Conservation (phyloP, 495 filamentous ascomycete species). For the Xylaria sp. region DNA sequence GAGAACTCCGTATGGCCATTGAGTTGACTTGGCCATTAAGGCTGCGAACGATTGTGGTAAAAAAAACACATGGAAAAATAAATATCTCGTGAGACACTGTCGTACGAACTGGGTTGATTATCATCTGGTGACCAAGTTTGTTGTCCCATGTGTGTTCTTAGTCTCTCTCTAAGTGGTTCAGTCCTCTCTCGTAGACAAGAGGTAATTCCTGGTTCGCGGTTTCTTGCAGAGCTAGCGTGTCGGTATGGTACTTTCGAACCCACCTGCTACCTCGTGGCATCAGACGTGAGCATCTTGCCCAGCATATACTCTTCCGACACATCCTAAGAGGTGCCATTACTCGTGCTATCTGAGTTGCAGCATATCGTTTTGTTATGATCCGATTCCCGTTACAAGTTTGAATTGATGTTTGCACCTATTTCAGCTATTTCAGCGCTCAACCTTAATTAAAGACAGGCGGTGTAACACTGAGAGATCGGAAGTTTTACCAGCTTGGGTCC, state of each 20-base stretch:
- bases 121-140: slow-evolving; percentile 16
- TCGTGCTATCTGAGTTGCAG: slow-evolving; percentile 18
- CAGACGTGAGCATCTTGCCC: slow-evolving; percentile 8
- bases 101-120: slow-evolving; percentile 8
- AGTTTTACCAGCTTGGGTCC: slow-evolving; percentile 32
- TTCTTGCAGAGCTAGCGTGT: slow-evolving; percentile 31
- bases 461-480: slow-evolving; percentile 39
- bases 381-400: slow-evolving; percentile 30
- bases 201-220: slow-evolving; percentile 19
- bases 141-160: slow-evolving; percentile 7
- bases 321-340: background rate
- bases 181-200: background rate
- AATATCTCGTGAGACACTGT: slow-evolving; percentile 3
- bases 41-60: background rate
- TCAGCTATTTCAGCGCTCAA: slow-evolving; percentile 24
- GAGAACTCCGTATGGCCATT: slow-evolving; percentile 9
- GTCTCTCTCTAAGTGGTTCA: slow-evolving; percentile 15
- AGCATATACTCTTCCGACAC: slow-evolving; percentile 3
- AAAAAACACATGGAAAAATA: slow-evolving; percentile 8
- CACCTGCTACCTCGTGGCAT: slow-evolving; percentile 25
- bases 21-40: background rate
- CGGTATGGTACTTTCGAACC: slow-evolving; percentile 30
- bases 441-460: slow-evolving; percentile 38
- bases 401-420: slow-evolving; percentile 33
- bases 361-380: slow-evolving; percentile 24